Conservation (phyloP, 2,329 filamentous ascomycete species). For the Daldinia sp. region DNA sequence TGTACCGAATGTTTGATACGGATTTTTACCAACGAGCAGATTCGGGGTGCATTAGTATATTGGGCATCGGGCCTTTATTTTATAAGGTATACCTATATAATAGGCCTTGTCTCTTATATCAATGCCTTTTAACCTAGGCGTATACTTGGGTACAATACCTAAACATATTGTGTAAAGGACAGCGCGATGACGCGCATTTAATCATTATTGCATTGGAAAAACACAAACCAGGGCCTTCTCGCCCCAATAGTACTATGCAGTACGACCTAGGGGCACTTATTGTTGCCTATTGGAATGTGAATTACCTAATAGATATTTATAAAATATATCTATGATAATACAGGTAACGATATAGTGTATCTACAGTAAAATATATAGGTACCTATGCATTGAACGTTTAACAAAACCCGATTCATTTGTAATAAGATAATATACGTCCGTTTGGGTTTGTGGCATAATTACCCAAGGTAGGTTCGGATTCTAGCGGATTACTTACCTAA, state of each 20-base stretch:
- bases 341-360: too few relatives aligned
- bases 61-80: constrained; percentile 1
- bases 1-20: not conserved
- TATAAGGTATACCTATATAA: not conserved
- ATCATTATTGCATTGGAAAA: constrained; percentile 10
- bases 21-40: not conserved
- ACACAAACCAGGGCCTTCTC: not conserved
- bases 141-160: not conserved
- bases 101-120: not conserved
- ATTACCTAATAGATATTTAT: not conserved
- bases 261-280: not conserved
- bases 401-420: not conserved
- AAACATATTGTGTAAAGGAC: not conserved
- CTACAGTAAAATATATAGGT: too few relatives aligned
- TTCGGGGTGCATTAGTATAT: not conserved
- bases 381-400: not conserved
- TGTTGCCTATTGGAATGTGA: not conserved
- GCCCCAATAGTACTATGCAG: not conserved
- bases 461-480: not conserved
- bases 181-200: constrained; percentile 11
- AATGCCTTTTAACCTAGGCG: not conserved
- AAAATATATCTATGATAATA: too few relatives aligned
- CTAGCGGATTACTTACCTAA: too few relatives aligned
- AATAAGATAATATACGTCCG: not conserved
- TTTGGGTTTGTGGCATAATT: not conserved